Evolutionary conservation across 768 basidiomycete species (phyloP).

Genomic region (Gautieria morchelliformis): DNA sequence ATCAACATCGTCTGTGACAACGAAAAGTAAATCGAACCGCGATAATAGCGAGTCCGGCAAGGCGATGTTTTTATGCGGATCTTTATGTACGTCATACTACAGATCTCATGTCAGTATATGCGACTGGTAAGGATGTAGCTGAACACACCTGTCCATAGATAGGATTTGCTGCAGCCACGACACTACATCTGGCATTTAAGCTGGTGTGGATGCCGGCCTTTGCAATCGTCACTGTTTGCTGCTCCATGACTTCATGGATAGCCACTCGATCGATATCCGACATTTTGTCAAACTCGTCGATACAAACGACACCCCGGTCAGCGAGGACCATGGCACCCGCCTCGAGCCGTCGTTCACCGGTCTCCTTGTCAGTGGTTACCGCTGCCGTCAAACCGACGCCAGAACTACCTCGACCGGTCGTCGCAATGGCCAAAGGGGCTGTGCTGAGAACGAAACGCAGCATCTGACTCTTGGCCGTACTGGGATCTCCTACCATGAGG

Average conservation of each 20-base stretch:
- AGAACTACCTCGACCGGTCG: constrained; percentile 95
- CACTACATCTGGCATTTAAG: constrained; percentile 94
- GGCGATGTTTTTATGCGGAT: constrained; percentile 97
- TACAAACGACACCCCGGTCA: constrained; percentile 97
- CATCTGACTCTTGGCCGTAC: constrained; percentile 96
- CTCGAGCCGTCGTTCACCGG: constrained; percentile 92
- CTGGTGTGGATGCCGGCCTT: constrained; percentile 99
- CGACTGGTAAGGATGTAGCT: neutral
- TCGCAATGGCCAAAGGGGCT: constrained; percentile 95
- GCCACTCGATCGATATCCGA: constrained; percentile 97
- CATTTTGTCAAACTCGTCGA: constrained; percentile 99
- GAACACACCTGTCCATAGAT: constrained; percentile 85
- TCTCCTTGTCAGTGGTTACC: constrained; percentile 96
- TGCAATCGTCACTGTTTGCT: constrained; percentile 98
- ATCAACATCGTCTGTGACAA: constrained; percentile 97
- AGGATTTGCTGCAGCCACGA: constrained; percentile 96
- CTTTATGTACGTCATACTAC: constrained; percentile 98
- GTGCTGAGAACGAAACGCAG: constrained; percentile 93
- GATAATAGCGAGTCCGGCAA: constrained; percentile 95
- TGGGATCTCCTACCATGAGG: constrained; percentile 98
- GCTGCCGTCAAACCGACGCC: constrained; percentile 98
- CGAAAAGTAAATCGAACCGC: constrained; percentile 96
- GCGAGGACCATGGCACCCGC: constrained; percentile 99
- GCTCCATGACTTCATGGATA: constrained; percentile 99
- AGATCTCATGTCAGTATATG: constrained; percentile 11